Base-by-base conservation (phyloP, 2,329 filamentous ascomycete genomes). In the Sporothrix brunneoviolacea region DNA sequence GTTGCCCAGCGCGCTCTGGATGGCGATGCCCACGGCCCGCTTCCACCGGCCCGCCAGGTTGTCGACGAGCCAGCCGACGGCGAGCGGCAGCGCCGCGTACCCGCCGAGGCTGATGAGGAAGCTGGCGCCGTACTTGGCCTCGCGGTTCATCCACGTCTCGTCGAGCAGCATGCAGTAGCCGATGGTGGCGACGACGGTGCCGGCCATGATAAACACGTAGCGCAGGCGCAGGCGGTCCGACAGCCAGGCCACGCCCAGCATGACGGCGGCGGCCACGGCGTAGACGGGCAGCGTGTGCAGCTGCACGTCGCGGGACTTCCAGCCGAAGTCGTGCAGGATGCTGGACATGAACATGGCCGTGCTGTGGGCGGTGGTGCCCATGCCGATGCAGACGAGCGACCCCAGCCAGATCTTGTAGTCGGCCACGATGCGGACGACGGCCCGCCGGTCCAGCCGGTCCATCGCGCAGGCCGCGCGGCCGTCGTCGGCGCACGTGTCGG, bases 41-140 rank as follows among this genome's bases (percentile, higher is more conserved):
- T 82, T 82, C 61, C 78, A 80, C 59, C 79, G 76, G 1, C 77
- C 77, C 1, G 69, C 71, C 56, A 80, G 69, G 55, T 77, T 77
- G 59, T 82, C 80, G 51, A 70, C 70, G 19, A 82, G 64, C 78
- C 79, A 83, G 7, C 70, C 74, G 22, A 82, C 64, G 1, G 70
- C 68, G 37, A 82, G 70, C 2, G 79, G 77, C 22, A 45, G 21
- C 53, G 77, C 74, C 4, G 73, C 71, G 45, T 76, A 74, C 59
- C 75, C 80, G 2, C 72, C 72, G 15, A 79, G 77, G 8, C 67
- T 66, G 3, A 75, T 73, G 57, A 81, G 64, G 38, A 79, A 68
- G 60, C 76, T 80, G 39, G 79, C 43, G 63, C 9, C 76, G 76
- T 45, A 76, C 73, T 62, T 81, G 81, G 45, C 71, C 70, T 1